Conservation (phyloP, 2,329 filamentous ascomycete species). For the Proliferodiscus dingleyae region DNA sequence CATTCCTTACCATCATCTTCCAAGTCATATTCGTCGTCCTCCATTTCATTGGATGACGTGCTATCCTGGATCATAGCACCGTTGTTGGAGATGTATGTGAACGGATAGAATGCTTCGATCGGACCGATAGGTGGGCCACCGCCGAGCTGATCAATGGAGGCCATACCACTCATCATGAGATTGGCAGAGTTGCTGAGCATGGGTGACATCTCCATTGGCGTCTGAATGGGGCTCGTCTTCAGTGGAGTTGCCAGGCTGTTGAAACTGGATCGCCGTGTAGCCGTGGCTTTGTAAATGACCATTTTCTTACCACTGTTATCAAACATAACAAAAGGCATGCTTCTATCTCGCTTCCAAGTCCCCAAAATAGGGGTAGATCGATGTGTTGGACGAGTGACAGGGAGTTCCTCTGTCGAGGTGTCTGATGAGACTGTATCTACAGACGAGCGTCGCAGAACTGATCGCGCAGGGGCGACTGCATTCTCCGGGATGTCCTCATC, state of each 20-base stretch:
- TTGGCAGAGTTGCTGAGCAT: slow-evolving; percentile 65
- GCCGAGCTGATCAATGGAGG: slow-evolving; percentile 19
- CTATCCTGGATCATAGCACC: too few relatives aligned
- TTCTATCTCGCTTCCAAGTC: slow-evolving; percentile 30
- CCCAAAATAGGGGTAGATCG: slow-evolving; percentile 26
- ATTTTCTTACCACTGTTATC: slow-evolving; percentile 36
- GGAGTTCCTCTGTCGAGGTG: slow-evolving; percentile 23
- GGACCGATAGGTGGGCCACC: slow-evolving; percentile 63
- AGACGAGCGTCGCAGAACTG: slow-evolving; percentile 46
- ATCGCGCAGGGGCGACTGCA: slow-evolving; percentile 42
- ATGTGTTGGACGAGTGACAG: slow-evolving; percentile 19
- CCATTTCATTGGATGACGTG: slow-evolving; percentile 43
- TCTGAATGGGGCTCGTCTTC: not conserved
- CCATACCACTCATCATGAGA: slow-evolving; percentile 65
- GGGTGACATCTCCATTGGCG: slow-evolving; percentile 34
- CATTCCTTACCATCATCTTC: slow-evolving; percentile 58
- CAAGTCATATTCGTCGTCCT: slow-evolving; percentile 49
- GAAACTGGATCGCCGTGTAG: slow-evolving; percentile 33
- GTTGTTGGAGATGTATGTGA: slow-evolving; percentile 51
- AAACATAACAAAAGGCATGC: slow-evolving; percentile 37
- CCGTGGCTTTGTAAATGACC: slow-evolving; percentile 38
- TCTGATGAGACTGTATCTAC: slow-evolving; percentile 34
- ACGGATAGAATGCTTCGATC: slow-evolving; percentile 70
- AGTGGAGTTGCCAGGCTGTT: slow-evolving; percentile 17
- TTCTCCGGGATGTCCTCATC: slow-evolving; percentile 50